Evolutionary conservation across 2,329 filamentous ascomycete species (phyloP).

Genomic region (Xylariaceae sp.): DNA sequence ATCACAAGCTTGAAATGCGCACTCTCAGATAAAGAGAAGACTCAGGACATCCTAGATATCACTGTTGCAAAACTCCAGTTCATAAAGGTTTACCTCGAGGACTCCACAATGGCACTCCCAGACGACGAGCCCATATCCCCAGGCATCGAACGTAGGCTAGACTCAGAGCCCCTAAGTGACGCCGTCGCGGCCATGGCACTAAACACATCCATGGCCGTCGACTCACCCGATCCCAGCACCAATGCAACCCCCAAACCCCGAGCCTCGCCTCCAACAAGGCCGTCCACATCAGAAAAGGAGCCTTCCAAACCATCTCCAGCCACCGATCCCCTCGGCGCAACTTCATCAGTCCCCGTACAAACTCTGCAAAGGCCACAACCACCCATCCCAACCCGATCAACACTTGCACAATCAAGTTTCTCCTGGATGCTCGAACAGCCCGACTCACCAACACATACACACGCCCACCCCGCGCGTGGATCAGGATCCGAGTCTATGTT

Average conservation of each 20-base stretch:
- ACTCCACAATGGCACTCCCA: conserved; percentile 53
- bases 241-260: conserved; percentile 5
- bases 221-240: conserved; percentile 13
- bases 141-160: conserved; percentile 9
- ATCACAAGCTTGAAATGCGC: conserved; percentile 61
- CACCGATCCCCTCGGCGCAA: conserved; percentile 26
- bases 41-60: conserved; percentile 54
- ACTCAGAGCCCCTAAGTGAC: conserved; percentile 23
- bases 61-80: conserved; percentile 63
- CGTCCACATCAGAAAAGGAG: conserved; percentile 12
- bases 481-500: conserved; percentile 17
- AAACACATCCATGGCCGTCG: conserved; percentile 18
- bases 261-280: background rate
- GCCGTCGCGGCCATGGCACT: conserved; percentile 29
- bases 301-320: conserved; percentile 1
- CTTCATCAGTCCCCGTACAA: conserved; percentile 18
- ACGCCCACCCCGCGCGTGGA: conserved; percentile 12
- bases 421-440: conserved; percentile 71
- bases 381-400: conserved; percentile 60
- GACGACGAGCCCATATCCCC: conserved; percentile 30
- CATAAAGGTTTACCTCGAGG: conserved; percentile 60
- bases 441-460: conserved; percentile 34
- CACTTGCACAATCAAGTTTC: conserved; percentile 71
- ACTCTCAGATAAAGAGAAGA: conserved; percentile 50
- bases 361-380: conserved; percentile 33